These are phyloP conservation scores for Lolium perenne DNA, from an alignment of 176 grass and related monocot species.

Conservation along the genomic window DNA sequence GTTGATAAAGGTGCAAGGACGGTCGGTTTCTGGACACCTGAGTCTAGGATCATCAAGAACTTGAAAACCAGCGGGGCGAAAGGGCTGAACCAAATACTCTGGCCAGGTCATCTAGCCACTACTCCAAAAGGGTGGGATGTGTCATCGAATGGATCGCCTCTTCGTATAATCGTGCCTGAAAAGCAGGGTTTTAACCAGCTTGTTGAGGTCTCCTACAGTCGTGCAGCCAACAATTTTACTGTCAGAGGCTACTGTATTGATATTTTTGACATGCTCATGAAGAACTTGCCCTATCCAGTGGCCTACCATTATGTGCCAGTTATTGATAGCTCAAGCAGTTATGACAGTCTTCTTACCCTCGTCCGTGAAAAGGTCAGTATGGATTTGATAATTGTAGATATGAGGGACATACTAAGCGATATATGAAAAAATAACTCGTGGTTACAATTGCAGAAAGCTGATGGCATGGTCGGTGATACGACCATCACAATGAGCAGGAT, in stretches of 20 bases:
- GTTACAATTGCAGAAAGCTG: conserved; percentile 45
- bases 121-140: conserved; percentile 71
- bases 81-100: conserved; percentile 51
- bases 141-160: conserved; percentile 44
- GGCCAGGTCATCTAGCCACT: conserved; percentile 48
- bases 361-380: conserved; percentile 25
- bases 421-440: neutral
- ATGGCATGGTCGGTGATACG: conserved; percentile 65
- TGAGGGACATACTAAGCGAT: neutral
- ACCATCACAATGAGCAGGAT: conserved; percentile 72
- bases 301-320: conserved; percentile 41
- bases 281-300: conserved; percentile 56
- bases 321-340: neutral
- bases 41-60: conserved; percentile 35
- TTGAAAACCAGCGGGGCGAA: neutral
- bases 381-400: neutral
- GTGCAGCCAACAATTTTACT: neutral
- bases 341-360: conserved; percentile 44
- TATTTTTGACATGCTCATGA: conserved; percentile 61
- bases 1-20: conserved; percentile 36
- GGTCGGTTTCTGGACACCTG: conserved; percentile 70
- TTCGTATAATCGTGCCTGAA: conserved; percentile 62
- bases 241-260: conserved; percentile 75
- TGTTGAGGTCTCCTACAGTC: conserved; percentile 31
- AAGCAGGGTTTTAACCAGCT: conserved; percentile 72